These are phyloP conservation scores for Capronia coronata DNA, from an alignment of 2,329 filamentous ascomycete species.

Conservation along the genomic window DNA sequence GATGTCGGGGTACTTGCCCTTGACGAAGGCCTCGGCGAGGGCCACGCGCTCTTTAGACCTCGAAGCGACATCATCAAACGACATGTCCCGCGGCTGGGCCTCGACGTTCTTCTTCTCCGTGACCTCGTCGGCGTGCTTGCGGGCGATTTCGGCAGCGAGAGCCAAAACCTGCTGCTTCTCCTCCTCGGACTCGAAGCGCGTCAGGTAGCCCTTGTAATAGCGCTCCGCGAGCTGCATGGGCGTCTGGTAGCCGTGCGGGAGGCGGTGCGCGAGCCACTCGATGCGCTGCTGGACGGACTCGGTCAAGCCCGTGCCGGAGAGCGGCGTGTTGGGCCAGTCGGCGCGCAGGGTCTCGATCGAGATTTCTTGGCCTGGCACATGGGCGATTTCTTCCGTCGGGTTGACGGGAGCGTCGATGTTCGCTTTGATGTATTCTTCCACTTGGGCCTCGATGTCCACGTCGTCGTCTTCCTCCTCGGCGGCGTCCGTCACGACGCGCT, in stretches of 20 bases:
- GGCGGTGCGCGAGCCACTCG: constrained; percentile 26
- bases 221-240: constrained; percentile 26
- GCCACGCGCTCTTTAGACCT: constrained; percentile 16
- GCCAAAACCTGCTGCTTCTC: constrained; percentile 25
- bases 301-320: constrained; percentile 19
- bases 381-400: constrained; percentile 22
- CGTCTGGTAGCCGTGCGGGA: constrained; percentile 28
- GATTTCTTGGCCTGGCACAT: constrained; percentile 21
- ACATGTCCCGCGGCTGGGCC: constrained; percentile 15
- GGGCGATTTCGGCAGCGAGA: constrained; percentile 20
- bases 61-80: constrained; percentile 17
- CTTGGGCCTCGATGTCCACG: constrained; percentile 5
- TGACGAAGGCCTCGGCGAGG: constrained; percentile 21
- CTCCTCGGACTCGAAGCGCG: constrained; percentile 25
- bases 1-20: constrained; percentile 23
- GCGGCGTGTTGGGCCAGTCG: constrained; percentile 29
- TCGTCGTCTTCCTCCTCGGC: constrained; percentile 18
- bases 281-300: constrained; percentile 27
- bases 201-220: constrained; percentile 25
- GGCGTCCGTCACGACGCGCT: constrained; percentile 3
- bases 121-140: constrained; percentile 18
- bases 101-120: constrained; percentile 20
- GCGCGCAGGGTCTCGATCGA: constrained; percentile 20
- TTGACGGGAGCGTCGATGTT: constrained; percentile 23
- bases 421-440: constrained; percentile 18